A percentile compares a stretch with the other conserved stretches of the same genome.
phyloP scores from a whole-genome alignment of 257 asterid genomes.

The Solanum pimpinellifolium region DNA sequence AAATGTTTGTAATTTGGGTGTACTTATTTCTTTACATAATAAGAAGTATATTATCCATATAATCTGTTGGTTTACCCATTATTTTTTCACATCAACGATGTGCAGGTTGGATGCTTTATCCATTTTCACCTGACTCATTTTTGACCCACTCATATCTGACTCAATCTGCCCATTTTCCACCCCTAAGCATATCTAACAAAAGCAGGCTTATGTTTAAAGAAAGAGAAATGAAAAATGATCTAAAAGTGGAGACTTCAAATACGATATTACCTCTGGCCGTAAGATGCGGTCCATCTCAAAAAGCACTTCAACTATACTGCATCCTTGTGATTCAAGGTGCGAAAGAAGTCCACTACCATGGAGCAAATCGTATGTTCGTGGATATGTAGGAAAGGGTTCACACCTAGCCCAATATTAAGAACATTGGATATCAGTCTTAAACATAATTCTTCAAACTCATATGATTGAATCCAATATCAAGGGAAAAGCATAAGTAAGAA shows the following conservation, averaged over 20 bases:
- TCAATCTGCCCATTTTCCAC: background rate
- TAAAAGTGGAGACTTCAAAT: background rate
- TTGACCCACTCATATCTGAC: background rate
- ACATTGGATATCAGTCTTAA: background rate
- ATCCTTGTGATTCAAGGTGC: slow-evolving; percentile 37
- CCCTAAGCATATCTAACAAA: background rate
- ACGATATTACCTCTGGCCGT: slow-evolving; percentile 77
- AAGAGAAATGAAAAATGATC: background rate
- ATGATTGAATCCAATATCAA: background rate
- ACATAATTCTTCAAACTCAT: background rate
- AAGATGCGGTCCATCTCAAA: slow-evolving; percentile 90
- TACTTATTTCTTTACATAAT: background rate
- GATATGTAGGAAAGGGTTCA: slow-evolving; percentile 92
- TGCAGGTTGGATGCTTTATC: background rate
- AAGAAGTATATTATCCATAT: background rate
- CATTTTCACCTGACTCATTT: background rate
- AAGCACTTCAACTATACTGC: slow-evolving; percentile 46
- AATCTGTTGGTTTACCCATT: background rate
- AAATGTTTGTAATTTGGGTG: background rate
- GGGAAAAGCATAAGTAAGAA: background rate
- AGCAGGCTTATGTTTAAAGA: background rate
- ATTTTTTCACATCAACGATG: background rate
- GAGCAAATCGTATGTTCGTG: slow-evolving; percentile 90
- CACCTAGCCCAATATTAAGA: slow-evolving; percentile 44
- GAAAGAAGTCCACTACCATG: slow-evolving; percentile 75